phyloP scores from a whole-genome alignment of 2,329 filamentous ascomycete genomes.

The Aspergillus neotritici region DNA sequence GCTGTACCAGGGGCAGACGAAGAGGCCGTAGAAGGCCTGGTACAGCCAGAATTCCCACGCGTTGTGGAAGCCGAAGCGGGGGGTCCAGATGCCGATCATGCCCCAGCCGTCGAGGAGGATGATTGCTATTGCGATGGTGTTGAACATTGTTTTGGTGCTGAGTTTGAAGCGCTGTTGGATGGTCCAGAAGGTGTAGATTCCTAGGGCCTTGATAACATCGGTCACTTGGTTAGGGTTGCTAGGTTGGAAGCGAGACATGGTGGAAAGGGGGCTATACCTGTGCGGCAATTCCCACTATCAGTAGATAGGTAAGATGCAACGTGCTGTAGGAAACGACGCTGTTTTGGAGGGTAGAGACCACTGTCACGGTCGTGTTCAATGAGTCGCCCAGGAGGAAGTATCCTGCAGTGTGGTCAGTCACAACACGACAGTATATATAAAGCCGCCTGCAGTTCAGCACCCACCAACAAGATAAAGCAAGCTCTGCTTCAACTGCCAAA shows the following conservation, averaged over 20 bases:
- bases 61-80: constrained; percentile 50
- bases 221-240: too few relatives aligned
- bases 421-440: not conserved
- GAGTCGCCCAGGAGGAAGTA: constrained; percentile 67
- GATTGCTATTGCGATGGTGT: constrained; percentile 56
- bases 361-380: constrained; percentile 64
- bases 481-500: constrained; percentile 61
- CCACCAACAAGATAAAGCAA: constrained; percentile 58
- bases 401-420: constrained; percentile 22
- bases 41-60: constrained; percentile 51
- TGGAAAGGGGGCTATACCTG: constrained; percentile 39
- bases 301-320: constrained; percentile 58
- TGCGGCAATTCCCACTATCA: constrained; percentile 60
- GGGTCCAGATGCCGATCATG: constrained; percentile 55
- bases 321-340: constrained; percentile 60
- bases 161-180: constrained; percentile 56
- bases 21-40: constrained; percentile 56
- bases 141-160: constrained; percentile 64
- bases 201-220: constrained; percentile 46
- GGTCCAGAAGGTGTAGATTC: constrained; percentile 58
- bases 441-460: not conserved
- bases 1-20: constrained; percentile 65
- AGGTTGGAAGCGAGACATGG: too few relatives aligned
- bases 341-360: constrained; percentile 62
- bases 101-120: constrained; percentile 55